Base-by-base conservation (phyloP, 495 filamentous ascomycete species). In the Oidiodendron maius region DNA sequence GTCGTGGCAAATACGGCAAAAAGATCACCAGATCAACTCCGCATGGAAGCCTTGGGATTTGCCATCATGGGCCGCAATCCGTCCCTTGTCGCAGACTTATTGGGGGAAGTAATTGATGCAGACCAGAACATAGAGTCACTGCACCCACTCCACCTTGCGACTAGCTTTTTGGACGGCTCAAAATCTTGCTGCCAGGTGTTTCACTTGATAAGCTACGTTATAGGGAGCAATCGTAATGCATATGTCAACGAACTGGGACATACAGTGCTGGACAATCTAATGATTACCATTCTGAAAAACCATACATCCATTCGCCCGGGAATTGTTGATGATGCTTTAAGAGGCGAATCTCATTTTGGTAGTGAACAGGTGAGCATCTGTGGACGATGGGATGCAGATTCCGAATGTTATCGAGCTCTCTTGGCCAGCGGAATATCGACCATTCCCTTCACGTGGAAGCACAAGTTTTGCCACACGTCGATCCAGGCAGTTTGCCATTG, bases 361-460 rank as follows among this genome's bases (percentile, higher is more conserved):
- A 32, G 39, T 41, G 39, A 41, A 41, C 15, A 41, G 21, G 39
- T 41, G 13, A 21, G 21, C 16, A 41, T 41, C 39, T 41, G 39
- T 41, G 39, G 39, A 15, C 39, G 39, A 40, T 42, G 46, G 46
- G 25, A 41, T 15, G 38, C 37, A 41, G 46, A 50, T 50, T 42
- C 46, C 16, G 18, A 40, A 34, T 50, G 36, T 34, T 13, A 32
- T 41, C 39, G 39, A 21, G 39, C 15, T 15, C 16, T 41, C 15
- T 41, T 41, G 15, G 36, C 46, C 34, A 20, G 20, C 15, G 46
- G 46, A 30, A n/a, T 16, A 12, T 26, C 46, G 35, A 49, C 35
- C 35, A 49, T 49, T 20, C 46, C 46, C 36, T 45, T 49, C 35
- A 18, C 15, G 12, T 49, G 46, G 46, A 49, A 49, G 46, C 46